These are phyloP conservation scores for Pseudotsuga menziesii DNA, from an alignment of 75 land plant genomes.

Conservation along the genomic window DNA sequence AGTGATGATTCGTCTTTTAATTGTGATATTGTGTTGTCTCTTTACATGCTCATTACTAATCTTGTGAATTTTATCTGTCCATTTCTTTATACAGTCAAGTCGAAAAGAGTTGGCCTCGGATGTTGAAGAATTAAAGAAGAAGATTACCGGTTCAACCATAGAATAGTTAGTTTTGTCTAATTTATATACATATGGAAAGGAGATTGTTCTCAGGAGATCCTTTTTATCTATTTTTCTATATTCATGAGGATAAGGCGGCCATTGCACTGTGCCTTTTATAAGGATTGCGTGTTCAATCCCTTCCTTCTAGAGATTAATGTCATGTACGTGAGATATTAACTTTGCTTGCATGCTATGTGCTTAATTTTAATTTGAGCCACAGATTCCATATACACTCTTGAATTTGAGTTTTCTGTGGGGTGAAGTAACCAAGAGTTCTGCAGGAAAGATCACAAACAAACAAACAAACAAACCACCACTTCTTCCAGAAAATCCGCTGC, in stretches of 20 bases:
- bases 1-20: not conserved
- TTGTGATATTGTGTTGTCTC: not conserved
- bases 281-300: not conserved
- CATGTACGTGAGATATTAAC: too few relatives aligned
- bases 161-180: not conserved
- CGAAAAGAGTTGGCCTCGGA: slow-evolving; percentile 79
- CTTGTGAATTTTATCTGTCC: not conserved
- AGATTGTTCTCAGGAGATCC: not conserved
- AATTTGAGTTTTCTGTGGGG: too few relatives aligned
- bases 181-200: not conserved
- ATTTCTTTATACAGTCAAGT: slow-evolving; percentile 50
- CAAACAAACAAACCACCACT: too few relatives aligned
- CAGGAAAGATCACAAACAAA: too few relatives aligned
- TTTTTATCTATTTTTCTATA: slow-evolving; percentile 1
- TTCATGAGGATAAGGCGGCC: slow-evolving; percentile 6
- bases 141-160: slow-evolving; percentile 65
- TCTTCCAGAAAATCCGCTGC: too few relatives aligned
- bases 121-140: slow-evolving; percentile 77
- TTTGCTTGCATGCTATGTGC: too few relatives aligned
- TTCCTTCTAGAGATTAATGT: too few relatives aligned
- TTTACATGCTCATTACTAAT: slow-evolving; percentile 2
- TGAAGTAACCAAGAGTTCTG: too few relatives aligned
- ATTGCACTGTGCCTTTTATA: not conserved
- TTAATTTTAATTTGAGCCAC: too few relatives aligned
- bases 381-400: too few relatives aligned